These are phyloP conservation scores for Pholiota microspora DNA, from an alignment of 768 basidiomycete species.

Conservation along the genomic window DNA sequence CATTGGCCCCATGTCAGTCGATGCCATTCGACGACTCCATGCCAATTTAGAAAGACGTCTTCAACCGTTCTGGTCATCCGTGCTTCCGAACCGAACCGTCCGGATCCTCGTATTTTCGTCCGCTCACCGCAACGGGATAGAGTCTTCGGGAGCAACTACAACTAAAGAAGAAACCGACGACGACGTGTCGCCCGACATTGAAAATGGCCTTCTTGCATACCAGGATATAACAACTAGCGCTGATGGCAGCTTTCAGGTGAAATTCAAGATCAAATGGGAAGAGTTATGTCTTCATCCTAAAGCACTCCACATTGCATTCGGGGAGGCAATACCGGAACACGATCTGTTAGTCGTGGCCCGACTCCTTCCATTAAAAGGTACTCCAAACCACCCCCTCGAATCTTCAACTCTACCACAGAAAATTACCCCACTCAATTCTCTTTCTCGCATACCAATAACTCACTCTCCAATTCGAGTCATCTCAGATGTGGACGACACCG, in stretches of 20 bases:
- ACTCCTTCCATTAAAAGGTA: conserved; percentile 30
- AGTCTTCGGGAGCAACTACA: conserved; percentile 2
- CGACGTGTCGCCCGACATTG: conserved; percentile 22
- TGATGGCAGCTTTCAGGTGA: conserved; percentile 74
- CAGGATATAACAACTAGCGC: conserved; percentile 53
- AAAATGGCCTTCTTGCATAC: conserved; percentile 44
- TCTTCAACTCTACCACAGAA: not conserved
- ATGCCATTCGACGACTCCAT: no score
- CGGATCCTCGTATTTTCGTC: conserved; percentile 59
- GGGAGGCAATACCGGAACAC: conserved; percentile 49
- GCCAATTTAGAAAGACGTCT: conserved; percentile 76
- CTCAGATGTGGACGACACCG: conserved; percentile 93
- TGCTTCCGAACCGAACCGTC: conserved; percentile 60
- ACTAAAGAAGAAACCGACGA: conserved; percentile 21
- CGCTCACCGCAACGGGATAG: conserved; percentile 23
- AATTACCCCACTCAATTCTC: conserved; percentile 21
- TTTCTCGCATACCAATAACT: conserved; percentile 49
- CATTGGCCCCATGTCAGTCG: no score
- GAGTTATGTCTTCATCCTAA: conserved; percentile 59
- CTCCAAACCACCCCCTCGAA: conserved; percentile 9
- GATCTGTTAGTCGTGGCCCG: conserved; percentile 56
- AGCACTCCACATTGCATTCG: conserved; percentile 56
- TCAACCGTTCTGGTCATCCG: conserved; percentile 78
- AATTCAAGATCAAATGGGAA: conserved; percentile 67
- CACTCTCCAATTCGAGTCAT: conserved; percentile 73